These are phyloP conservation scores for Agaricus blazei DNA, from an alignment of 768 basidiomycete genomes.

Conservation along the genomic window DNA sequence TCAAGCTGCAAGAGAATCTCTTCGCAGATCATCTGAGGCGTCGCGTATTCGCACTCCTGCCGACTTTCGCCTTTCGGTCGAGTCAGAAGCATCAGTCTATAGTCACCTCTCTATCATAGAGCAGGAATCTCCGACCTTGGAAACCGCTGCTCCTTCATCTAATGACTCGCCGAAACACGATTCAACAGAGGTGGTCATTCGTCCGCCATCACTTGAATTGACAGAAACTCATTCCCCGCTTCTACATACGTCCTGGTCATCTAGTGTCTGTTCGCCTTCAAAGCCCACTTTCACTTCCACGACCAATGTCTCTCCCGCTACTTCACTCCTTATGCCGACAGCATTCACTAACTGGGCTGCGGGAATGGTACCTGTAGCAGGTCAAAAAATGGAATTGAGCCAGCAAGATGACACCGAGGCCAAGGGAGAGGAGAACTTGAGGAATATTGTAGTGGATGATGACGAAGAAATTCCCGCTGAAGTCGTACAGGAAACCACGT, in stretches of 20 bases:
- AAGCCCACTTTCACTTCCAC: slow-evolving; percentile 13
- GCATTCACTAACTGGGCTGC: slow-evolving; percentile 6
- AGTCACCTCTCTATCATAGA: slow-evolving; percentile 19
- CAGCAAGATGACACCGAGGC: not conserved
- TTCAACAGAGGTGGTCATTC: slow-evolving; percentile 5
- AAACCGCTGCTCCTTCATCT: not conserved
- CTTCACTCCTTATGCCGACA: slow-evolving; percentile 12
- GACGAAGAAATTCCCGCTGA: slow-evolving; percentile 33
- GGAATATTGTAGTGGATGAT: slow-evolving; percentile 41
- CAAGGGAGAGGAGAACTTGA: slow-evolving; percentile 8
- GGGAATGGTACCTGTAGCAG: slow-evolving; percentile 29
- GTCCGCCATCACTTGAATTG: slow-evolving; percentile 28
- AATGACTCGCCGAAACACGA: not conserved
- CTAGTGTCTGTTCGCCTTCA: slow-evolving; percentile 25
- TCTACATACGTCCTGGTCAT: slow-evolving; percentile 35
- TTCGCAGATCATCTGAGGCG: slow-evolving; percentile 7
- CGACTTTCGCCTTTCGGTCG: slow-evolving; percentile 12
- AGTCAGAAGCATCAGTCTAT: slow-evolving; percentile 31
- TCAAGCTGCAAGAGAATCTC: not conserved
- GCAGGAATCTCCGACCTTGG: slow-evolving; percentile 9
- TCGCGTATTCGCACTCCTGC: slow-evolving; percentile 2
- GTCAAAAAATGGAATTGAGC: slow-evolving; percentile 30
- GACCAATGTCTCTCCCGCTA: slow-evolving; percentile 10
- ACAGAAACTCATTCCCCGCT: slow-evolving; percentile 23
- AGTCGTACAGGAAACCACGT: slow-evolving; percentile 13